Percentiles rank a stretch among this genome's conserved stretches.
phyloP scores from a whole-genome alignment of 805 yeast genomes.

The Candida patagonica region DNA sequence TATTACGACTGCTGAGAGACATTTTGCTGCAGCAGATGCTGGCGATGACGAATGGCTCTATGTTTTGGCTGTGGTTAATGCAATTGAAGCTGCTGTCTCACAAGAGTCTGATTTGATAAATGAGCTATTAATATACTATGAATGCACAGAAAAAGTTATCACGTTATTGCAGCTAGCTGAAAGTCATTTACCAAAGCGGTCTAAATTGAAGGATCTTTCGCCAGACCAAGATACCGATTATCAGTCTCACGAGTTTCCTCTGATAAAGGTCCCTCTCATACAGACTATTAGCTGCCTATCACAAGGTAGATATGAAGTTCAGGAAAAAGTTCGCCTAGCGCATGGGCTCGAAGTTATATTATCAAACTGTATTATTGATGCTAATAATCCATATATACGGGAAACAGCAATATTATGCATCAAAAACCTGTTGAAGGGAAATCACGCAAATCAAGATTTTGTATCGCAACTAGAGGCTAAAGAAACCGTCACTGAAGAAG shows the following conservation, averaged over 20 bases:
- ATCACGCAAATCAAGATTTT: conserved; percentile 62
- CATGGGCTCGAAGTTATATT: conserved; percentile 66
- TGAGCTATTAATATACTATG: neutral
- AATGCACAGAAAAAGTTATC: neutral
- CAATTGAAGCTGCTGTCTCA: neutral
- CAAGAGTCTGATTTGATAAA: neutral
- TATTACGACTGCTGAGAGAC: neutral
- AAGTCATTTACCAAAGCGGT: conserved; percentile 11
- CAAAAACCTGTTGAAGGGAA: conserved; percentile 54
- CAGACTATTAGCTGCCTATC: conserved; percentile 56
- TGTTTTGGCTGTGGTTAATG: neutral
- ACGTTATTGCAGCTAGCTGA: conserved; percentile 10
- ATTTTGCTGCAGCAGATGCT: neutral
- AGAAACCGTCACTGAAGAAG: conserved; percentile 48
- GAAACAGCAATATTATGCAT: conserved; percentile 79
- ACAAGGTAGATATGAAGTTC: conserved; percentile 43
- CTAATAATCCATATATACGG: conserved; percentile 68
- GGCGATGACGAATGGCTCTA: neutral
- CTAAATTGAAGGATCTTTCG: conserved; percentile 14
- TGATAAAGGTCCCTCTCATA: conserved; percentile 54
- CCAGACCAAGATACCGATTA: conserved; percentile 5
- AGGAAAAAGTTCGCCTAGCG: conserved; percentile 53
- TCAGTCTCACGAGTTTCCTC: conserved; percentile 39
- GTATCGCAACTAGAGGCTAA: conserved; percentile 72
- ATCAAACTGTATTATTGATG: conserved; percentile 78